Base-by-base conservation (phyloP, 306 rosid species). In the Medicago arabica region DNA sequence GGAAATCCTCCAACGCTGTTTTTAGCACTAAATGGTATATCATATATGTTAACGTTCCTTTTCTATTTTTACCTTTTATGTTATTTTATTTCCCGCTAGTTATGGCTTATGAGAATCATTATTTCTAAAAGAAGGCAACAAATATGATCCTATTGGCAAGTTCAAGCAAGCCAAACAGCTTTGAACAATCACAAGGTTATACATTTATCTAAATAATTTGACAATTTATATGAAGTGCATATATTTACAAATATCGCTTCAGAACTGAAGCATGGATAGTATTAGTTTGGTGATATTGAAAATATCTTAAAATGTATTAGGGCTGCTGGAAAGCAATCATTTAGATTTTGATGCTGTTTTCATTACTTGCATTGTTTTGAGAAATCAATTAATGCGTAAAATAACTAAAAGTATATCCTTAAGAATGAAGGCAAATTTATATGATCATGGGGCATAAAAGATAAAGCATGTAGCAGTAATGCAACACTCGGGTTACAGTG, bases 1-100 rank as follows among this genome's bases (percentile, higher is more conserved):
- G 99, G 92, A 82, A 95, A 95, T 78, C 99, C 99, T 71, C 99
- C 99, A 66, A 88, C 97, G 66, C 83, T 95, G 51, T 82, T 92
- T 83, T 79, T 95, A 75, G 93, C 76, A 9, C 67, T 95, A 55
- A 90, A 75, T 58, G 99, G 97, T 95, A 92, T 58, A 31, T 50
- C 75, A 18, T n/a, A 31, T 31, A 59, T 23, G 15, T 23, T 58
- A 59, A 9, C 41, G 43, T 69, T 17, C 18, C 10, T 67, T 64
- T 75, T 34, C 57, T 62, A 47, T 69, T 62, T 67, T 60, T 12
- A 60, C 54, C 65, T 69, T 71, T 36, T 51, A 40, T 49, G 17
- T 46, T 21, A n/a, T 28, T 5, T 9, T 41, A 3, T 34, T 25
- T 38, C 19, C 16, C 41, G 13, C 62, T 18, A 51, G 63, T 69